Conservation (phyloP, 2,329 filamentous ascomycete genomes). For the Neonectria neomacrospora region DNA sequence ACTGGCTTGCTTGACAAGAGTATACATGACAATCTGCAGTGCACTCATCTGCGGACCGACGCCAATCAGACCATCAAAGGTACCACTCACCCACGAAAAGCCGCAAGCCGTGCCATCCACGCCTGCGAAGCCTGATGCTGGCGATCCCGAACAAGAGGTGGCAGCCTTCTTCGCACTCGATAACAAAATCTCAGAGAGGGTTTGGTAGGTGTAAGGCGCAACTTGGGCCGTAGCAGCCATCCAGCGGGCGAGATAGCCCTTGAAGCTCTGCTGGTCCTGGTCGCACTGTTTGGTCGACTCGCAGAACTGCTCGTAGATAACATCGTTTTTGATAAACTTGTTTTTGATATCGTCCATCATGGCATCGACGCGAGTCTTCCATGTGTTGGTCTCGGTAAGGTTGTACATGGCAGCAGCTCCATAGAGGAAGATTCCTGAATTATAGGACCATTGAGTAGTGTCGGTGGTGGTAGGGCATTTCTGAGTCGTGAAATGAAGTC, state of each 20-base stretch:
- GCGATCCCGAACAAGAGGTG: constrained; percentile 59
- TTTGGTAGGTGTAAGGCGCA: constrained; percentile 62
- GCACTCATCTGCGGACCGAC: constrained; percentile 78
- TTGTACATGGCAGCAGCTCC: constrained; percentile 71
- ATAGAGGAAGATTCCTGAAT: constrained; percentile 73
- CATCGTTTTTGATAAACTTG: constrained; percentile 64
- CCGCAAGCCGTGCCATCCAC: constrained; percentile 71
- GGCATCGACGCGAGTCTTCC: constrained; percentile 69
- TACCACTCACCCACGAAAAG: constrained; percentile 68
- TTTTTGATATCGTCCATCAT: constrained; percentile 62
- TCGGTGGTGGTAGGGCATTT: constrained; percentile 63
- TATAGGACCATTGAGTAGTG: constrained; percentile 75
- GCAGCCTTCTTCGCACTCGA: constrained; percentile 64
- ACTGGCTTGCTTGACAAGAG: constrained; percentile 58
- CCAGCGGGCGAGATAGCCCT: constrained; percentile 79
- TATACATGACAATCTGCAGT: constrained; percentile 70
- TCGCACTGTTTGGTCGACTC: constrained; percentile 71
- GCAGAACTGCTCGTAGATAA: constrained; percentile 76
- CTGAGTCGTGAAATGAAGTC: constrained; percentile 51
- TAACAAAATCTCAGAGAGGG: constrained; percentile 61
- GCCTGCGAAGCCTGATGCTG: constrained; percentile 58
- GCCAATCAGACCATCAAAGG: constrained; percentile 69
- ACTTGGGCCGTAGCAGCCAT: constrained; percentile 66
- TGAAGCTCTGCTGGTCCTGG: constrained; percentile 78
- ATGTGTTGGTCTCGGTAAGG: constrained; percentile 62